Evolutionary conservation across 371 early-diverging fungal genomes (phyloP).

Genomic region (Rhizopus arrhizus): DNA sequence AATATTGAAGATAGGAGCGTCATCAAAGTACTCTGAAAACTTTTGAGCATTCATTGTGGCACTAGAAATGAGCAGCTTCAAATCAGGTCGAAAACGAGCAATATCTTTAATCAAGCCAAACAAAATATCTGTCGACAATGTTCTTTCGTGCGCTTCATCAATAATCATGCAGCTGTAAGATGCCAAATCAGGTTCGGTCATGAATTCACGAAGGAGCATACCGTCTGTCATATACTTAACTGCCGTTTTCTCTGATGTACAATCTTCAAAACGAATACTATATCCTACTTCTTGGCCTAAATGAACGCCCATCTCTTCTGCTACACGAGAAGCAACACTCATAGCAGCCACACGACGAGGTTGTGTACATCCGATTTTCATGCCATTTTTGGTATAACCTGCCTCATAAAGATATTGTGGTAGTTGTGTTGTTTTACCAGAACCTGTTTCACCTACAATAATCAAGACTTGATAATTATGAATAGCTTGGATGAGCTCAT

Average conservation of each 20-base stretch:
- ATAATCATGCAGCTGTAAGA: conserved; percentile 94
- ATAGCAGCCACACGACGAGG: conserved; percentile 99
- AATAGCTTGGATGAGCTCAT: conserved; percentile 81
- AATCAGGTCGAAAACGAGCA: conserved; percentile 89
- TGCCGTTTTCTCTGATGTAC: conserved; percentile 91
- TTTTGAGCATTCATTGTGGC: conserved; percentile 98
- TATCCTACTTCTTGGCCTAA: conserved; percentile 97
- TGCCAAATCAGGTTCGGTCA: conserved; percentile 95
- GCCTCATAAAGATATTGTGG: conserved; percentile 98
- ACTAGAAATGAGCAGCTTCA: conserved; percentile 97
- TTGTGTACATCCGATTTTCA: conserved; percentile 98
- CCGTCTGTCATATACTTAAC: conserved; percentile 99
- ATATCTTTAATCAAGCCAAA: conserved; percentile 98
- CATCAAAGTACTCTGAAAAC: conserved; percentile 94
- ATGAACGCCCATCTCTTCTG: conserved; percentile 93
- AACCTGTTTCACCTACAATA: conserved; percentile 98
- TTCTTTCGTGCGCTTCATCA: conserved; percentile 99
- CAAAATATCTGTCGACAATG: conserved; percentile 96
- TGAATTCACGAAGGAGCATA: conserved; percentile 97
- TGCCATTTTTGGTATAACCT: conserved; percentile 85
- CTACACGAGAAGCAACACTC: conserved; percentile 97
- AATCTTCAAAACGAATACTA: conserved; percentile 98
- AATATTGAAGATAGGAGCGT: conserved; percentile 92
- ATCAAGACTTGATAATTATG: conserved; percentile 86
- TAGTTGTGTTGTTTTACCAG: conserved; percentile 99